Percentiles rank a stretch among this genome's conserved stretches.
Evolutionary conservation across 2,329 filamentous ascomycete species (phyloP).

Genomic region (Tolypocladium guangdongense): DNA sequence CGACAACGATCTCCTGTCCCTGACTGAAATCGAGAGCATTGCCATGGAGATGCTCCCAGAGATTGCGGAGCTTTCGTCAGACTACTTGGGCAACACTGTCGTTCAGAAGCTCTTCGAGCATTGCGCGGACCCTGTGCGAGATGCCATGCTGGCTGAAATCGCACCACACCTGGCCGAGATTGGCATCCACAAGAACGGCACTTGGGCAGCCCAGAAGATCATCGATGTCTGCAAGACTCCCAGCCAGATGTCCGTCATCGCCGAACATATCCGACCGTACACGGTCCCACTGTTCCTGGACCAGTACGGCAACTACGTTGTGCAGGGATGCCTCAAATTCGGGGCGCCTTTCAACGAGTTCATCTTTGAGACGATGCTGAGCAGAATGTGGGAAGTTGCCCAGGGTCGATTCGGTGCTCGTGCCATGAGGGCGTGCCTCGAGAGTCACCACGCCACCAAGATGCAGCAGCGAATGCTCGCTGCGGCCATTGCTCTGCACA

Average conservation of each 20-base stretch:
- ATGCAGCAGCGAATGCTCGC: slow-evolving; percentile 94
- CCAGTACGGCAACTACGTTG: slow-evolving; percentile 96
- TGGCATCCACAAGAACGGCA: slow-evolving; percentile 97
- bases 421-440: slow-evolving; percentile 91
- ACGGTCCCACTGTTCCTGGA: slow-evolving; percentile 88
- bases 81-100: slow-evolving; percentile 98
- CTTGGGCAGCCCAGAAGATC: slow-evolving; percentile 98
- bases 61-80: slow-evolving; percentile 86
- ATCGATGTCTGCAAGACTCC: slow-evolving; percentile 89
- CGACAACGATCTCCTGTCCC: slow-evolving; percentile 81
- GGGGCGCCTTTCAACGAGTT: slow-evolving; percentile 84
- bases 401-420: slow-evolving; percentile 91
- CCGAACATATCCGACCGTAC: slow-evolving; percentile 74
- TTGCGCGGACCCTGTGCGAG: slow-evolving; percentile 81
- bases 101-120: slow-evolving; percentile 98
- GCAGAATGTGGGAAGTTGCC: slow-evolving; percentile 82
- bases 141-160: slow-evolving; percentile 83
- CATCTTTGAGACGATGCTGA: slow-evolving; percentile 96
- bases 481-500: slow-evolving; percentile 89
- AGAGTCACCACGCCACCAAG: slow-evolving; percentile 90
- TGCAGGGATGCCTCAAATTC: slow-evolving; percentile 93
- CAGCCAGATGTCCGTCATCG: slow-evolving; percentile 72
- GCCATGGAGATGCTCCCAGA: slow-evolving; percentile 92
- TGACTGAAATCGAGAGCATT: slow-evolving; percentile 82
- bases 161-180: slow-evolving; percentile 90